phyloP scores from a whole-genome alignment of 768 basidiomycete genomes.

The Boletus sp. region DNA sequence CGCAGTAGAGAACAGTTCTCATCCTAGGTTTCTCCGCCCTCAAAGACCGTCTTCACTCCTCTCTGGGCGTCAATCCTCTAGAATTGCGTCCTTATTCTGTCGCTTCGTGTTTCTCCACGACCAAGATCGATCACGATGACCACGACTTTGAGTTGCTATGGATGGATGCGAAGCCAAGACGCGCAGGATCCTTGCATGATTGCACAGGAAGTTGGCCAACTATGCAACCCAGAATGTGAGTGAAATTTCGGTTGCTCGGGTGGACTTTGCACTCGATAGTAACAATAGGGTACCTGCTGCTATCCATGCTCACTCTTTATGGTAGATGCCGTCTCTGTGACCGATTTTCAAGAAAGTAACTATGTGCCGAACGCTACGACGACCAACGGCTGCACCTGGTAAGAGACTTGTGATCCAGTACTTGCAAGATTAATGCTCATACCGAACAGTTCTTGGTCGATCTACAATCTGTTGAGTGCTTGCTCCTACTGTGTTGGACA shows the following conservation, averaged over 20 bases:
- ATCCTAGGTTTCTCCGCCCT: not conserved
- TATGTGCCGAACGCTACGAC: conserved; percentile 19
- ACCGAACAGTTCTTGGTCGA: conserved; percentile 25
- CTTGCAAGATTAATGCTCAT: not conserved
- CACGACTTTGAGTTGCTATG: conserved; percentile 8
- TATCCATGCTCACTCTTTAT: not conserved
- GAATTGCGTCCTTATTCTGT: not conserved
- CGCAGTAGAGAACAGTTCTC: conserved; percentile 2
- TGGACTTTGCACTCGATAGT: not conserved
- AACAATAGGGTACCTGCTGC: not conserved
- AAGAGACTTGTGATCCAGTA: not conserved
- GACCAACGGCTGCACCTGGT: conserved; percentile 26
- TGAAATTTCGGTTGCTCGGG: not conserved
- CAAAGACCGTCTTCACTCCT: not conserved
- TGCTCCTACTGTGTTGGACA: conserved; percentile 19
- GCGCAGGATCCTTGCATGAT: conserved; percentile 13
- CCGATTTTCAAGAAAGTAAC: conserved; percentile 13
- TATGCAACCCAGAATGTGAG: conserved; percentile 20
- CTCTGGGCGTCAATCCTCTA: not conserved
- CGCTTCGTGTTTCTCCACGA: not conserved
- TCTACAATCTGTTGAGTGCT: conserved; percentile 30
- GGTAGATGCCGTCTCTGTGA: conserved; percentile 15
- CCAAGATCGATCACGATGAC: conserved; percentile 1
- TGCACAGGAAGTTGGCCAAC: conserved; percentile 17
- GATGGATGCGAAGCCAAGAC: conserved; percentile 9